phyloP scores from a whole-genome alignment of 805 yeast genomes.

The Candida adriatica region DNA sequence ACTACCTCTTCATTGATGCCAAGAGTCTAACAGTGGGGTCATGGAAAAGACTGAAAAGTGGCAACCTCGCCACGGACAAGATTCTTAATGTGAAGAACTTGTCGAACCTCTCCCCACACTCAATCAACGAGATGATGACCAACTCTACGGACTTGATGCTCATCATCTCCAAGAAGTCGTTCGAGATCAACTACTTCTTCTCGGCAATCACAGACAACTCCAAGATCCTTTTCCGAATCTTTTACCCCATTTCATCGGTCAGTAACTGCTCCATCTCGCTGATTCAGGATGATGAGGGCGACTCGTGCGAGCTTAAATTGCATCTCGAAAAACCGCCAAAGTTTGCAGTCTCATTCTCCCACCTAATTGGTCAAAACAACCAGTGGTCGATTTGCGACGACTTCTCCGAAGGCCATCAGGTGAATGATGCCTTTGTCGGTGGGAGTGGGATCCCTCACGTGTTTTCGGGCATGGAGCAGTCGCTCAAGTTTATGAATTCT shows the following conservation, averaged over 20 bases:
- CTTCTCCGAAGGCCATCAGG: conserved; percentile 80
- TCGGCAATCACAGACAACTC: conserved; percentile 59
- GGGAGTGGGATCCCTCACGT: conserved; percentile 65
- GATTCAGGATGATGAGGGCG: conserved; percentile 26
- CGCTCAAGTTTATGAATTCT: conserved; percentile 48
- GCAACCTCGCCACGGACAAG: conserved; percentile 35
- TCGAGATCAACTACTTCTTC: conserved; percentile 72
- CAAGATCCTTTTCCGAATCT: conserved; percentile 64
- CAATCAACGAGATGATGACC: conserved; percentile 56
- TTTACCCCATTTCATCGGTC: conserved; percentile 59
- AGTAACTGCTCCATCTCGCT: conserved; percentile 43
- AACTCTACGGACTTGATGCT: conserved; percentile 62
- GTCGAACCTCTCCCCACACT: conserved; percentile 60
- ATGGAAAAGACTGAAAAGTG: conserved; percentile 75
- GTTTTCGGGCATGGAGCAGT: conserved; percentile 48
- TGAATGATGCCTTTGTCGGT: conserved; percentile 55
- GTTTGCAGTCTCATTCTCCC: conserved; percentile 69
- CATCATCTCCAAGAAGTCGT: conserved; percentile 62
- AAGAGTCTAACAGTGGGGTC: conserved; percentile 66
- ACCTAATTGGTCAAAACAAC: conserved; percentile 44
- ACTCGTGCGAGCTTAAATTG: conserved; percentile 40
- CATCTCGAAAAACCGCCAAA: conserved; percentile 57
- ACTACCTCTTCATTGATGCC: conserved; percentile 63
- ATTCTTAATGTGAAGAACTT: conserved; percentile 35
- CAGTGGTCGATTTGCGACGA: conserved; percentile 82